Percentiles rank a stretch among this genome's conserved stretches.
Evolutionary conservation across 2,329 filamentous ascomycete genomes (phyloP).

Genomic region (Trichoderma arundinaceum): DNA sequence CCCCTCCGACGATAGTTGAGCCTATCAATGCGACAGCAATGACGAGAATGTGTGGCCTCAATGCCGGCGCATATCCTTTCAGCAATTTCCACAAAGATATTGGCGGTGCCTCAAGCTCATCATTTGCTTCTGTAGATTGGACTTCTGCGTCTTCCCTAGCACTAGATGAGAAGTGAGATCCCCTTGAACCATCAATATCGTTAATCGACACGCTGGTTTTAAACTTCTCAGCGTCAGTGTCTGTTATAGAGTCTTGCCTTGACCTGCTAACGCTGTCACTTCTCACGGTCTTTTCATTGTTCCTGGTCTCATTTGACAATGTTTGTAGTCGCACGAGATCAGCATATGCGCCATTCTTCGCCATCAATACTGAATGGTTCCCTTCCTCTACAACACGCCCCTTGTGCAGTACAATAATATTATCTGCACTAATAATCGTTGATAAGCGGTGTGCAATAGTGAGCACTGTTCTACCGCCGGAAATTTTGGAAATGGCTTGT

Average conservation of each 20-base stretch:
- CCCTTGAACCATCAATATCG: background rate
- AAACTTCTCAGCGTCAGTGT: background rate
- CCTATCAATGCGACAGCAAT: constrained; percentile 45
- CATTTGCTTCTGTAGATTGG: background rate
- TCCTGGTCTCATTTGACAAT: constrained; percentile 26
- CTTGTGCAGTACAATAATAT: constrained; percentile 67
- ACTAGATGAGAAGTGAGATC: background rate
- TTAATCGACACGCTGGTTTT: background rate
- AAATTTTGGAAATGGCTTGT: constrained; percentile 46
- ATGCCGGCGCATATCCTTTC: constrained; percentile 14
- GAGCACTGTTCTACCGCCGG: constrained; percentile 62
- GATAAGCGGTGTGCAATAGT: constrained; percentile 68
- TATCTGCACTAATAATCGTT: constrained; percentile 66
- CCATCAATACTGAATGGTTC: constrained; percentile 63
- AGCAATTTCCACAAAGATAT: constrained; percentile 1
- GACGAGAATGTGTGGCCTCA: constrained; percentile 38
- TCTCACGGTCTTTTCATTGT: background rate
- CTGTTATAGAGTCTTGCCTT: background rate
- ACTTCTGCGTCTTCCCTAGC: background rate
- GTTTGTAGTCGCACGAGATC: constrained; percentile 48
- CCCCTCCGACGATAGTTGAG: constrained; percentile 55
- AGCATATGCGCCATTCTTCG: constrained; percentile 55
- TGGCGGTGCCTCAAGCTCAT: constrained; percentile 2
- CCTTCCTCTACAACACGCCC: constrained; percentile 67
- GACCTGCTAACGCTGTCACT: background rate